Evolutionary conservation across 2,329 filamentous ascomycete species (phyloP), one percentile per base, ranked within the genome.

Genomic region (Scedosporium boydii): DNA sequence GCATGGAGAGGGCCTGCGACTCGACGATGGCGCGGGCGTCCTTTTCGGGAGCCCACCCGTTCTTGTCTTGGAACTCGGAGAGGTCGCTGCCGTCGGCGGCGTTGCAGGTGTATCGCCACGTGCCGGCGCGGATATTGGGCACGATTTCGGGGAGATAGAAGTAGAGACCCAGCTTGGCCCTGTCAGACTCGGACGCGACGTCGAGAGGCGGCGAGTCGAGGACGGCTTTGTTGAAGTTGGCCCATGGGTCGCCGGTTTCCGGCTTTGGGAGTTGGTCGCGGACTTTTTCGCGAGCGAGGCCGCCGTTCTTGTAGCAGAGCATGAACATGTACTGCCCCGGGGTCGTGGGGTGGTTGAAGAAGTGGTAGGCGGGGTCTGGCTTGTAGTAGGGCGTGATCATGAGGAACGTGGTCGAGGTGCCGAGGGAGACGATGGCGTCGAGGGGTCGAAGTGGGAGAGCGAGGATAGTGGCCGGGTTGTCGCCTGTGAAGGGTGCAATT

Each of bases 251-350:
- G 34, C 74, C 72, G 27, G 64, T 62, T 9, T 78, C 73, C 27
- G 76, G 75, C 23, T 77, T 74, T 48, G 91, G 88, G 60, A 98
- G 84, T 0, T 84, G 81, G 71, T 99, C 91, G 62, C 95, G 89
- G 65, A 98, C 85, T 69, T 90, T 87, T 73, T 99, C 95, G 55
- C 95, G 89, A 1, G 95, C 93, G 1, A 98, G 85, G 2, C 92
- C 92, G 68, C 95, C 95, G 76, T 99, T 99, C 77, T 98, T 98
- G 81, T 98, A 99, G 82, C 95, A 99, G 42, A 99, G 86, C 95
- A 99, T 99, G 77, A 99, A 98, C 95, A 99, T 98, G 82, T 96
- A 97, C 64, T 97, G 84, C 1, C 90, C 91, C 0, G 87, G 79
- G 0, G 91, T 96, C 55, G 92, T 95, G 1, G 95, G 95, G 75